Evolutionary conservation across 306 rosid species (phyloP).

Genomic region (Cajanus cajan): DNA sequence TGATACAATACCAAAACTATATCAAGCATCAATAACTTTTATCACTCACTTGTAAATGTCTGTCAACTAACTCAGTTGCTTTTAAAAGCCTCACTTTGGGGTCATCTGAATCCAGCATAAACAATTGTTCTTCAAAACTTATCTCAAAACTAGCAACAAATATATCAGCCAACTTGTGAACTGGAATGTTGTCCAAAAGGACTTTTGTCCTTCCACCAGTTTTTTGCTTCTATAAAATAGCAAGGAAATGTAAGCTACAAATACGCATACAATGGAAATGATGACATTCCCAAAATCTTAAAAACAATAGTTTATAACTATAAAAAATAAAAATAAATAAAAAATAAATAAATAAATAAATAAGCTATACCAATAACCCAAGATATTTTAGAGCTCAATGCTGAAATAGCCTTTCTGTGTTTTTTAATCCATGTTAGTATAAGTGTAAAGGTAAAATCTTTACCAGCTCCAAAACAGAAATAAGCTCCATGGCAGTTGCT

Average conservation of each 20-base stretch:
- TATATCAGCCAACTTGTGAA: slow-evolving; percentile 97
- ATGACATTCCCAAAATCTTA: slow-evolving; percentile 13
- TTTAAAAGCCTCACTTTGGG: slow-evolving; percentile 92
- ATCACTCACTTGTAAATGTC: slow-evolving; percentile 87
- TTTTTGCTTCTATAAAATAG: slow-evolving; percentile 80
- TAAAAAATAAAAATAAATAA: too few relatives aligned
- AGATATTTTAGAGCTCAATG: slow-evolving; percentile 5
- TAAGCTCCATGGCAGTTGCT: slow-evolving; percentile 89
- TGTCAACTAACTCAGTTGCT: slow-evolving; percentile 95
- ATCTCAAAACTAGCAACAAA: slow-evolving; percentile 99
- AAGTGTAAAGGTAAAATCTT: slow-evolving; percentile 21
- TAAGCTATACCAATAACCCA: background rate
- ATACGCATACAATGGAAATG: slow-evolving; percentile 7
- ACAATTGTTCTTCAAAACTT: slow-evolving; percentile 97
- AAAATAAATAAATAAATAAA: too few relatives aligned
- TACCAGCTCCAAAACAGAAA: slow-evolving; percentile 98
- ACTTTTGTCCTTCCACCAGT: slow-evolving; percentile 97
- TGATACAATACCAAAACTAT: slow-evolving; percentile 16
- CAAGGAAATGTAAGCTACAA: slow-evolving; percentile 31
- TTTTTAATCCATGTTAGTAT: slow-evolving; percentile 12
- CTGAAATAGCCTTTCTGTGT: slow-evolving; percentile 23
- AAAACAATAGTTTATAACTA: background rate
- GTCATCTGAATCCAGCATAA: slow-evolving; percentile 90
- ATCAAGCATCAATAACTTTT: slow-evolving; percentile 20
- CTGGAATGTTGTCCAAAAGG: slow-evolving; percentile 92